A percentile compares a stretch with the other conserved stretches of the same genome.
Conservation (phyloP, 768 basidiomycete species). For the Chlorophyllum brunneum region DNA sequence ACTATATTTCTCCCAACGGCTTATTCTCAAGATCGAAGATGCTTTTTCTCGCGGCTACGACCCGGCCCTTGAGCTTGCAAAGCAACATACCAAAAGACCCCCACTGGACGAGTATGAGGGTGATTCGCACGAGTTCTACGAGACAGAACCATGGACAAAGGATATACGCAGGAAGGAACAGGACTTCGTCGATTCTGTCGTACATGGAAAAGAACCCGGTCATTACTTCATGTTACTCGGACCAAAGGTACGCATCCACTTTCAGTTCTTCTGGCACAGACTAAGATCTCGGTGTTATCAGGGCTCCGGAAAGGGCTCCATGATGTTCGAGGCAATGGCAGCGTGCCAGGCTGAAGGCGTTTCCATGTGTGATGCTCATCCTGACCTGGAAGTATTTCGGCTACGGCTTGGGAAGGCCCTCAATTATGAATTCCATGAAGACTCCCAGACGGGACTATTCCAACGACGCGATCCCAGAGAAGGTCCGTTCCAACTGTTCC, state of each 20-base stretch:
- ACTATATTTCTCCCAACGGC: neutral
- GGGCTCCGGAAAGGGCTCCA: conserved; percentile 81
- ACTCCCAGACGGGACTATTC: conserved; percentile 77
- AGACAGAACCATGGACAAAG: conserved; percentile 46
- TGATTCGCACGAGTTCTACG: conserved; percentile 23
- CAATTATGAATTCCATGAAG: conserved; percentile 84
- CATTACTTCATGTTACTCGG: conserved; percentile 78
- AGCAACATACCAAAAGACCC: conserved; percentile 36
- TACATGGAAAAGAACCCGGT: conserved; percentile 67
- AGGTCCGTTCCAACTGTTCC: conserved; percentile 30
- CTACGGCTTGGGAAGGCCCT: conserved; percentile 82
- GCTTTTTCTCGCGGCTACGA: conserved; percentile 82
- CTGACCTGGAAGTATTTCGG: conserved; percentile 83
- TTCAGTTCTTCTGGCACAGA: neutral
- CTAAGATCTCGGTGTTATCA: conserved; percentile 21
- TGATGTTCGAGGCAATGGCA: conserved; percentile 82
- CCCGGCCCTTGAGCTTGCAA: conserved; percentile 73
- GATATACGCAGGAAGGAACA: conserved; percentile 75
- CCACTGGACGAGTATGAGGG: conserved; percentile 22
- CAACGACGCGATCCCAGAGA: conserved; percentile 81
- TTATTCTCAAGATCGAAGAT: conserved; percentile 56
- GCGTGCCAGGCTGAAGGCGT: conserved; percentile 66
- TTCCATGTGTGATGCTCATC: conserved; percentile 79
- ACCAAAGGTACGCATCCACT: conserved; percentile 51
- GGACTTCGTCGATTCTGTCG: conserved; percentile 69